Conservation (phyloP, 768 basidiomycete genomes). For the Amyloporia xantha region DNA sequence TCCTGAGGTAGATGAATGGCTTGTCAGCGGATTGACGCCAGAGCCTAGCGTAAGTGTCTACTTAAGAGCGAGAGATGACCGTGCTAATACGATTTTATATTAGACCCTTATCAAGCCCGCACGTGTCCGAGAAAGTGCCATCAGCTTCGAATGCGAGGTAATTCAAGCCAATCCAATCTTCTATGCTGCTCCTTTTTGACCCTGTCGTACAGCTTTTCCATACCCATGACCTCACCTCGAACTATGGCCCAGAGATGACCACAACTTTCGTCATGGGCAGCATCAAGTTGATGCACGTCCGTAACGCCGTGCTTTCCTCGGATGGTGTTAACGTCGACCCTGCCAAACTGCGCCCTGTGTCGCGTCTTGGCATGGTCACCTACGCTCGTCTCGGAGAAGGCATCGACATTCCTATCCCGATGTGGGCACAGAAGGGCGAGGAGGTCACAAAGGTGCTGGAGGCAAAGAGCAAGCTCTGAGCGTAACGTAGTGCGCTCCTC, state of each 20-base stretch:
- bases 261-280: constrained; percentile 31
- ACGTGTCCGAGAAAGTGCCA: constrained; percentile 39
- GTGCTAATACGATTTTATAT: background rate
- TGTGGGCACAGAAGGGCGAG: constrained; percentile 34
- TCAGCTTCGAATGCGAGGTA: constrained; percentile 42
- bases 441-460: background rate
- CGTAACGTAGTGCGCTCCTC: background rate
- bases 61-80: background rate
- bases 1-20: constrained; percentile 32
- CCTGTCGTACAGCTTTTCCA: constrained; percentile 26
- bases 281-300: constrained; percentile 36
- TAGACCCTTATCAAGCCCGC: constrained; percentile 34
- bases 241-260: constrained; percentile 19
- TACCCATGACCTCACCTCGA: constrained; percentile 27
- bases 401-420: constrained; percentile 34
- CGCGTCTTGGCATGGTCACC: constrained; percentile 33
- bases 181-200: background rate
- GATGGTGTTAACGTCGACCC: constrained; percentile 30
- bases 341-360: constrained; percentile 29
- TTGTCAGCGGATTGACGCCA: constrained; percentile 35
- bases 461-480: constrained; percentile 3
- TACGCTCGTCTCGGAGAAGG: constrained; percentile 25
- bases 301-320: constrained; percentile 32
- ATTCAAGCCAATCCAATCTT: constrained; percentile 4
- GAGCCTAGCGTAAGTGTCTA: constrained; percentile 25